Percentiles rank a stretch among this genome's conserved stretches.
These are phyloP conservation scores for Alternaria brassicicola DNA, from an alignment of 2,329 filamentous ascomycete genomes.

Conservation along the genomic window DNA sequence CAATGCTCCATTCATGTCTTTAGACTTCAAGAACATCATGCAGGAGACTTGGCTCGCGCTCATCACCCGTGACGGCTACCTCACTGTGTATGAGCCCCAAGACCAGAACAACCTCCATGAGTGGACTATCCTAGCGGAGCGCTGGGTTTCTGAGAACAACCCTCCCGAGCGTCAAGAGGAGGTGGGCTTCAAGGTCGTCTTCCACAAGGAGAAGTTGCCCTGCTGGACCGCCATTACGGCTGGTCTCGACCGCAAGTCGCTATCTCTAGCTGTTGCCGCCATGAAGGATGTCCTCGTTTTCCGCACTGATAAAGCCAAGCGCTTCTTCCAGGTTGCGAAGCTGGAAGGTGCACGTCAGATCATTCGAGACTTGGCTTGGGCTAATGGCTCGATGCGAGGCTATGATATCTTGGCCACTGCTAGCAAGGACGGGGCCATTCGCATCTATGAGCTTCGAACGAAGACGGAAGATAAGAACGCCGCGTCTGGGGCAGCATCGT, in stretches of 20 bases:
- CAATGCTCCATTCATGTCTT: conserved; percentile 73
- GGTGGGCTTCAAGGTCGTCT: conserved; percentile 82
- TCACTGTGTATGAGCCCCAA: conserved; percentile 83
- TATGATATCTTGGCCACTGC: conserved; percentile 91
- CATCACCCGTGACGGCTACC: conserved; percentile 78
- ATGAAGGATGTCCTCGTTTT: conserved; percentile 86
- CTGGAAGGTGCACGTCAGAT: conserved; percentile 75
- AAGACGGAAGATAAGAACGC: conserved; percentile 52
- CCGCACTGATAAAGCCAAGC: conserved; percentile 73
- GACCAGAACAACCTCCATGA: conserved; percentile 80
- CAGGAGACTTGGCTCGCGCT: conserved; percentile 85
- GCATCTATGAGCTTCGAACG: conserved; percentile 83
- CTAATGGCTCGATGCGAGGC: conserved; percentile 85
- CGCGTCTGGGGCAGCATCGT: conserved; percentile 28
- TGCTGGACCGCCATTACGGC: conserved; percentile 78
- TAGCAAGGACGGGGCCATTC: conserved; percentile 86
- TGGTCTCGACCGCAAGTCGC: conserved; percentile 77
- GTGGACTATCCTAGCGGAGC: conserved; percentile 76
- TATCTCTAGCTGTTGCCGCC: conserved; percentile 83
- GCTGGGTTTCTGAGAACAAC: conserved; percentile 69
- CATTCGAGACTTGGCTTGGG: conserved; percentile 90
- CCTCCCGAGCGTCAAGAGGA: conserved; percentile 79
- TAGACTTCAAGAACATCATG: conserved; percentile 85
- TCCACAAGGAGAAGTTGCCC: conserved; percentile 85
- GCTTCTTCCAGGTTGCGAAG: conserved; percentile 84